Conservation (phyloP, 2,329 filamentous ascomycete species). For the Alternaria sp. region DNA sequence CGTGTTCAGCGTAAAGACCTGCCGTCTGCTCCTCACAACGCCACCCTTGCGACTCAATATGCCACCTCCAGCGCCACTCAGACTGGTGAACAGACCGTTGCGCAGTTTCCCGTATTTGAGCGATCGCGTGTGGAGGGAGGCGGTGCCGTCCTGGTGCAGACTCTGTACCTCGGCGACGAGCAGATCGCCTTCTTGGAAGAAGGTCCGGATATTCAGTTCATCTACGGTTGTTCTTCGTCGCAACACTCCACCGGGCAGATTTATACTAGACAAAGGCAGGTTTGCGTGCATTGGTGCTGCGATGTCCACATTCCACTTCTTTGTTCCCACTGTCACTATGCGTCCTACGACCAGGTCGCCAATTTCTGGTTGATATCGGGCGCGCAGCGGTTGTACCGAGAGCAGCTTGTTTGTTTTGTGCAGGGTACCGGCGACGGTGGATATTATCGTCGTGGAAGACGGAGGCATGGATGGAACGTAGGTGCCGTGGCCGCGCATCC, state of each 20-base stretch:
- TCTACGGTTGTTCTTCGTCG: slow-evolving; percentile 93
- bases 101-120: slow-evolving; percentile 94
- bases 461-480: slow-evolving; percentile 66
- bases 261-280: slow-evolving; percentile 88
- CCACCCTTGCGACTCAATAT: slow-evolving; percentile 64
- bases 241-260: slow-evolving; percentile 91
- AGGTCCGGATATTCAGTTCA: slow-evolving; percentile 95
- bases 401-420: slow-evolving; percentile 97
- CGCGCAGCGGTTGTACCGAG: slow-evolving; percentile 86
- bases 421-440: slow-evolving; percentile 88
- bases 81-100: slow-evolving; percentile 88
- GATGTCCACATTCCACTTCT: slow-evolving; percentile 94
- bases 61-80: slow-evolving; percentile 78
- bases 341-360: slow-evolving; percentile 94
- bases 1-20: slow-evolving; percentile 79
- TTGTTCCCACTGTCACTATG: slow-evolving; percentile 92
- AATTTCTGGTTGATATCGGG: slow-evolving; percentile 94
- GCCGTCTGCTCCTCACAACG: slow-evolving; percentile 82
- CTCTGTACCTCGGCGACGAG: slow-evolving; percentile 94
- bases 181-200: slow-evolving; percentile 94
- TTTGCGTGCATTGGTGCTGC: slow-evolving; percentile 85
- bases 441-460: slow-evolving; percentile 73
- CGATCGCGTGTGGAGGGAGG: slow-evolving; percentile 86
- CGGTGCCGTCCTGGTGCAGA: slow-evolving; percentile 83
- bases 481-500: slow-evolving; percentile 97